Evolutionary conservation across 495 filamentous ascomycete genomes (phyloP), one percentile per base, ranked within the genome.

Genomic region (Neurospora sublineolata): DNA sequence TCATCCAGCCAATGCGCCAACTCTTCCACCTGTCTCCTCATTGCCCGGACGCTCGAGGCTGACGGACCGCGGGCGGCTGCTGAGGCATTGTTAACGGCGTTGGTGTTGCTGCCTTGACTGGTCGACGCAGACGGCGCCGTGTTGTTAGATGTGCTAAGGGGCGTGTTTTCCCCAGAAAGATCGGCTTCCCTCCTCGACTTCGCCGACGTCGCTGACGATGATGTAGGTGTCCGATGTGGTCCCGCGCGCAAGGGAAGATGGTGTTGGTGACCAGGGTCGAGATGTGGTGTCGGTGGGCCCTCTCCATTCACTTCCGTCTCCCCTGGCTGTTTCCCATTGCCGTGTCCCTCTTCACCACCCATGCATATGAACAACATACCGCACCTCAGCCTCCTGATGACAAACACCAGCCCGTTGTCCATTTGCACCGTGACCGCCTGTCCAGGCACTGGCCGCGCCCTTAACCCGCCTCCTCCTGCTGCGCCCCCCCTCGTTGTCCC

Each of bases 351-450:
- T 18, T 70, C 67, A n/a, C 83, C 82, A n/a, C 85, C 85, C 67
- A 86, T 79, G 73, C 83, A 85, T 67, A 88, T 81, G 72, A 87
- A 86, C 42, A 88, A 73, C 72, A 88, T 79, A 16, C 84, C 84
- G 77, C 85, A 86, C 6, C 74, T 73, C 68, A 88, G 77, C 0
- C 76, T 76, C 3, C 85, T 78, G 46, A 88, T 84, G 39, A 84
- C 77, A 70, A 88, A 82, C 10, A 85, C 79, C 23, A 81, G 68
- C 44, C 78, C 78, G 68, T 68, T 77, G 73, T 78, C 78, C 39
- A 87, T 80, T 75, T 87, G 86, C 18, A 87, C 80, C 1, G 84
- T 85, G 14, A 87, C 80, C 20, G 74, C 70, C 2, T 73, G 74
- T 58, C 58, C 40, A 37, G 69, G 11, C 69, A n/a, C 41, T 36